Percentiles rank a stretch among this genome's conserved stretches.
Conservation (phyloP, 306 rosid genomes). For the Spatholobus suberectus region DNA sequence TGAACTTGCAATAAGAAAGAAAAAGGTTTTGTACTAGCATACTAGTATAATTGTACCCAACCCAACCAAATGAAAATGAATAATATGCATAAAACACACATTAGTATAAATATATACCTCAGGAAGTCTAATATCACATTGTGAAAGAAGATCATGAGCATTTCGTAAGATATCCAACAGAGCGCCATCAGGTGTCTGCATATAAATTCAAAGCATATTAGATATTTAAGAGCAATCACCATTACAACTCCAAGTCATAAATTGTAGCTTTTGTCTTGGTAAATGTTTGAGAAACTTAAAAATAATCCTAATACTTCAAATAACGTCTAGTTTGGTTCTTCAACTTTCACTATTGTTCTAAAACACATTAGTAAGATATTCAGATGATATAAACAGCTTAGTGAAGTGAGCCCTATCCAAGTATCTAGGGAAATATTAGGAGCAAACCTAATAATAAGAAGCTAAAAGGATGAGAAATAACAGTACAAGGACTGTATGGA, state of each 20-base stretch:
- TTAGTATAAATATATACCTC: constrained; percentile 57
- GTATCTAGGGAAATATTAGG: constrained; percentile 27
- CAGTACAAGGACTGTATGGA: constrained; percentile 18
- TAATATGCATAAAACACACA: constrained; percentile 15
- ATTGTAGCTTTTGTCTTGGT: constrained; percentile 24
- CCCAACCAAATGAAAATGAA: constrained; percentile 32
- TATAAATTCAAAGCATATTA: constrained; percentile 35
- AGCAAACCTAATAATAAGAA: constrained; percentile 13
- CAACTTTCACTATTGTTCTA: not conserved
- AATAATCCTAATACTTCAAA: constrained; percentile 11
- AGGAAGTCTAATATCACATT: constrained; percentile 78
- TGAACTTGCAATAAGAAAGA: not conserved
- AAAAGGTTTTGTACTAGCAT: constrained; percentile 23
- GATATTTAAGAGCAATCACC: constrained; percentile 23
- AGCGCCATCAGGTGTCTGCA: constrained; percentile 95
- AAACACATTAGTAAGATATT: constrained; percentile 29
- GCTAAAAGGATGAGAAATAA: not conserved
- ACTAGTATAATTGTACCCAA: constrained; percentile 20
- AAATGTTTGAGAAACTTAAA: constrained; percentile 16
- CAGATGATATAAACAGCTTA: constrained; percentile 9
- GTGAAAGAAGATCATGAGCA: constrained; percentile 82
- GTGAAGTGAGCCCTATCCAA: constrained; percentile 17
- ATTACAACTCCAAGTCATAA: constrained; percentile 32
- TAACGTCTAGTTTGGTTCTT: not conserved
- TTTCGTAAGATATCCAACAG: constrained; percentile 87